phyloP scores from a whole-genome alignment of 129 eudicot species.

The Calendula officinalis region DNA sequence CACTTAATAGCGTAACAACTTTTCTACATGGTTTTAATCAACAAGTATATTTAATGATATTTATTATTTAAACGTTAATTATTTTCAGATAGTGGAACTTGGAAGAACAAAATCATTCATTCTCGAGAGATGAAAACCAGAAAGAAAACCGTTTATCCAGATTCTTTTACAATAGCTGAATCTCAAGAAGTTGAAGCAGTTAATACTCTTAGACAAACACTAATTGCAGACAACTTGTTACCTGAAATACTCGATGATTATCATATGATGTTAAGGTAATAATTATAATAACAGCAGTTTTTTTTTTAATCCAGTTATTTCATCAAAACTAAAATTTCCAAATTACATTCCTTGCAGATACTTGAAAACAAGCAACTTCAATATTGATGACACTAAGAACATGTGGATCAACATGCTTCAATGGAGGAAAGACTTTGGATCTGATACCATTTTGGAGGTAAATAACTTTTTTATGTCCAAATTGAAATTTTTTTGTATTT shows the following conservation, averaged over 20 bases:
- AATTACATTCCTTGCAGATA: constrained; percentile 46
- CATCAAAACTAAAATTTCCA: not conserved
- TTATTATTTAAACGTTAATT: constrained; percentile 5
- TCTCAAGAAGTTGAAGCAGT: constrained; percentile 54
- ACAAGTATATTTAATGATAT: not conserved
- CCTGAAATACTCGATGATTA: constrained; percentile 65
- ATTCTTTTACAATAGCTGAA: constrained; percentile 52
- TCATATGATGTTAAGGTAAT: constrained; percentile 65
- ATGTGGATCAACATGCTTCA: constrained; percentile 89
- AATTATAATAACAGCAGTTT: not conserved
- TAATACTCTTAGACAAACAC: constrained; percentile 49
- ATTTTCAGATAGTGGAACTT: constrained; percentile 29
- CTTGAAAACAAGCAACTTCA: constrained; percentile 73
- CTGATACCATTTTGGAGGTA: constrained; percentile 72
- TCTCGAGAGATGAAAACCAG: constrained; percentile 52
- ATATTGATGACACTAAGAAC: constrained; percentile 55
- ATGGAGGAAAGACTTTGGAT: constrained; percentile 91
- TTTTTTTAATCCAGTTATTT: not conserved
- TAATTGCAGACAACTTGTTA: constrained; percentile 56
- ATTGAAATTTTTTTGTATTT: not conserved
- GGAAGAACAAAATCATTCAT: constrained; percentile 51
- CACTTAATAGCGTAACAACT: not conserved
- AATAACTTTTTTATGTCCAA: not conserved
- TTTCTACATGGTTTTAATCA: not conserved
- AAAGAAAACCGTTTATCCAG: constrained; percentile 38